Base-by-base conservation (phyloP, 176 grass and related monocot genomes). In the Oryza brachyantha region DNA sequence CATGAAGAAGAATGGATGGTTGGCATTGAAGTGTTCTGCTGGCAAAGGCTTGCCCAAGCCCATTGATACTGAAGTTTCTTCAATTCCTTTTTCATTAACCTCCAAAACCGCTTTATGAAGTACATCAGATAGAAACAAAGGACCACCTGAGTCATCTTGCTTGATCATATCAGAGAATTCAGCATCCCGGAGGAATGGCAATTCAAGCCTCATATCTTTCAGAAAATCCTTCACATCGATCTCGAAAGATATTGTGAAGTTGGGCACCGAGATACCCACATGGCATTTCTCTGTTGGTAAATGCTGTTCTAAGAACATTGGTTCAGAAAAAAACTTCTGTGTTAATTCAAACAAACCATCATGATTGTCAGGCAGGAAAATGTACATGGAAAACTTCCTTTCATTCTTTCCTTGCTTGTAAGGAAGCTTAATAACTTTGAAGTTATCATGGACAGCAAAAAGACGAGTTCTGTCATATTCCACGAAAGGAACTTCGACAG, bases 371-470 rank as follows among this genome's bases (percentile, higher is more conserved):
- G 87, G 82, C 29, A 85, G 87, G 38, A 89, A 89, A 69, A 85
- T 81, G 59, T 81, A 89, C 82, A 89, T 89, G 45, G 87, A 80
- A 55, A 89, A 81, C 45, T 81, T 89, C 66, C 72, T 58, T 66
- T 89, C 71, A 38, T 76, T 85, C 36, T 65, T 81, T 46, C 87
- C 87, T 89, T 72, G 22, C 22, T 61, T 70, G 48, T 77, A 89
- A 76, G 87, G 82, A 76, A 89, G 82, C 71, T 85, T 89, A 80
- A 89, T 89, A 55, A 85, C 82, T 85, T 76, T 89, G 40, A 89
- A 85, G 41, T 82, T 76, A 5, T 89, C 77, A 1, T 85, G 72
- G 13, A 45, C 59, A 5, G 82, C 77, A 66, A 89, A 89, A 64
- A 29, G 65, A 37, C 77, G 77, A 25, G 82, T 89, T 60, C 82